phyloP scores from a whole-genome alignment of 768 basidiomycete genomes.

The Terana coerulea region DNA sequence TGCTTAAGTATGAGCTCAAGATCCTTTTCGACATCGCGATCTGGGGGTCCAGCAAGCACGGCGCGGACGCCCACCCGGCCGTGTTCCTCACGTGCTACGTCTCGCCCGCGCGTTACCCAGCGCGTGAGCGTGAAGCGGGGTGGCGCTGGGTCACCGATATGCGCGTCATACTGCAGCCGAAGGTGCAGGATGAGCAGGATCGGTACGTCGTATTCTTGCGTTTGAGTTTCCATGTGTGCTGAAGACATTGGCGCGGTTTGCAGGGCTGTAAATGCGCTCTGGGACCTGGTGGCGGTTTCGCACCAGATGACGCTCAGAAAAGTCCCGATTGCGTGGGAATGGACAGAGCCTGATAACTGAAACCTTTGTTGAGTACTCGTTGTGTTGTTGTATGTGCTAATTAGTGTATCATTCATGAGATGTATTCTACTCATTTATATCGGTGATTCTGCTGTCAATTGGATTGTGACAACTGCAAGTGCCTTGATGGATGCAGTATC shows the following conservation, averaged over 20 bases:
- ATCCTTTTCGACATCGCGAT: constrained; percentile 11
- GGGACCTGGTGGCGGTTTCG: constrained; percentile 20
- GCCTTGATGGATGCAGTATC: no score
- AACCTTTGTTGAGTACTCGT: no score
- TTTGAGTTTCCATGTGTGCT: neutral
- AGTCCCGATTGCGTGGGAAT: constrained; percentile 5
- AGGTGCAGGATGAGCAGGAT: constrained; percentile 19
- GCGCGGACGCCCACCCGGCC: constrained; percentile 6
- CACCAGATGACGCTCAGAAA: constrained; percentile 20
- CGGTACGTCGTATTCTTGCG: constrained; percentile 6
- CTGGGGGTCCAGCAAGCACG: neutral
- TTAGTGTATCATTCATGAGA: no score
- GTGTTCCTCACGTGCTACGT: constrained; percentile 19
- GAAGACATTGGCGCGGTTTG: no score
- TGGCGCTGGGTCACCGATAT: constrained; percentile 18
- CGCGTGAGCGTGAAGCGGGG: neutral
- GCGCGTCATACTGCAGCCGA: constrained; percentile 19
- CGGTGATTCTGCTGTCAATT: no score
- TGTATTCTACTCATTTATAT: no score
- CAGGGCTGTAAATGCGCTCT: constrained; percentile 17
- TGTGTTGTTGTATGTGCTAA: no score
- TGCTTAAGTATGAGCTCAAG: constrained; percentile 15
- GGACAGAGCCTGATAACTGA: neutral
- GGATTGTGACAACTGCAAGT: no score
- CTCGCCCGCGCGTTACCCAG: neutral